A percentile compares a stretch with the other conserved stretches of the same genome.
Conservation (phyloP, 2,329 filamentous ascomycete genomes). For the Fusarium sp. region DNA sequence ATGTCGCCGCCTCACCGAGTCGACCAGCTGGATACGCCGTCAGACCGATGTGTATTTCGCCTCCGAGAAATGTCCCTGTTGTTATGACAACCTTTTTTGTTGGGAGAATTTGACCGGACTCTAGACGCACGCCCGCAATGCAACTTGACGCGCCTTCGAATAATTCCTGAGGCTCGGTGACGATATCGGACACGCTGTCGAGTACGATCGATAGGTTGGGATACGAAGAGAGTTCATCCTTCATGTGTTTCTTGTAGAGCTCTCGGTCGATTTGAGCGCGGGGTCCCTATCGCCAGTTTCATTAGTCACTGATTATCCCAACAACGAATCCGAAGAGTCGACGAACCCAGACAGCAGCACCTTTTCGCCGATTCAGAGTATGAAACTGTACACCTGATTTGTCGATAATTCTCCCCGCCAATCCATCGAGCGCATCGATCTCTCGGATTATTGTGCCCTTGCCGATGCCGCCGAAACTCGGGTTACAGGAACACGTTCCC, state of each 20-base stretch:
- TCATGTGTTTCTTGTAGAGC: constrained; percentile 92
- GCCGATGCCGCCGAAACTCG: constrained; percentile 97
- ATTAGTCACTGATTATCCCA: neutral
- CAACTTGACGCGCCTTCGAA: constrained; percentile 65
- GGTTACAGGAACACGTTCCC: constrained; percentile 95
- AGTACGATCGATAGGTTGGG: constrained; percentile 82
- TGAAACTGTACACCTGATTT: constrained; percentile 95
- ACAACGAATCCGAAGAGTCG: neutral
- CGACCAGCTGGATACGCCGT: constrained; percentile 86
- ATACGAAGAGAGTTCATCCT: constrained; percentile 81
- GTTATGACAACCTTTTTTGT: constrained; percentile 90
- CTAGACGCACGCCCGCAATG: constrained; percentile 86
- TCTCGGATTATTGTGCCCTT: constrained; percentile 97
- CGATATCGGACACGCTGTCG: constrained; percentile 92
- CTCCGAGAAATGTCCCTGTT: constrained; percentile 93
- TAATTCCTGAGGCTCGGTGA: constrained; percentile 61
- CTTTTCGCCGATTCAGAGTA: constrained; percentile 87
- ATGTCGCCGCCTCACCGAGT: constrained; percentile 93
- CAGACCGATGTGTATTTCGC: constrained; percentile 95
- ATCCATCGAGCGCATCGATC: constrained; percentile 91
- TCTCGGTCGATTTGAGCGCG: constrained; percentile 93
- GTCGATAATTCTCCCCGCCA: constrained; percentile 89
- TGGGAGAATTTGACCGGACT: constrained; percentile 85
- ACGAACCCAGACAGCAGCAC: constrained; percentile 87
- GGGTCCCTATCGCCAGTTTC: constrained; percentile 67